These are phyloP conservation scores for Lasiosphaeris hirsuta DNA, from an alignment of 495 filamentous ascomycete genomes.

Conservation along the genomic window DNA sequence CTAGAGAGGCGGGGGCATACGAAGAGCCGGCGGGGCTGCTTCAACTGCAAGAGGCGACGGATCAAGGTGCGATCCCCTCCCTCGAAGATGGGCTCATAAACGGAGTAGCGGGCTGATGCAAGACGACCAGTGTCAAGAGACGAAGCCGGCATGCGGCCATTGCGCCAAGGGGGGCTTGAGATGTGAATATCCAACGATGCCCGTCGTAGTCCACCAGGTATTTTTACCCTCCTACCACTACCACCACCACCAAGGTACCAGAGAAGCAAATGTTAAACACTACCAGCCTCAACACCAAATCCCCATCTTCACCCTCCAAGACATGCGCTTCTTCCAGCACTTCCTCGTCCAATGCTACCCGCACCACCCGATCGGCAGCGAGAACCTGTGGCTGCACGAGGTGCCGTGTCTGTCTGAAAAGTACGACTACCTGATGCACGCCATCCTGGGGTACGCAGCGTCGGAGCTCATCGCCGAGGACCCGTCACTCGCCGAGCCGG, in stretches of 20 bases:
- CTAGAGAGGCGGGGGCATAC: slow-evolving; percentile 52
- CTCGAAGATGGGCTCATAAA: background rate
- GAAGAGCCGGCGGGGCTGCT: slow-evolving; percentile 61
- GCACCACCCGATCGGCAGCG: slow-evolving; percentile 57
- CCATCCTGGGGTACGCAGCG: slow-evolving; percentile 56
- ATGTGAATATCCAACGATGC: slow-evolving; percentile 55
- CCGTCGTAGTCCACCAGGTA: slow-evolving; percentile 43
- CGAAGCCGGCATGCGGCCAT: slow-evolving; percentile 54
- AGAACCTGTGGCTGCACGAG: slow-evolving; percentile 55
- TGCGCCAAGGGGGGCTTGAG: slow-evolving; percentile 54
- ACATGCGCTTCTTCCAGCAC: slow-evolving; percentile 63
- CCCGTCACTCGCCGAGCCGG: slow-evolving; percentile 30
- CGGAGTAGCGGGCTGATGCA: slow-evolving; percentile 4
- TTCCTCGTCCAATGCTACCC: slow-evolving; percentile 57
- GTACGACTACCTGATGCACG: slow-evolving; percentile 56
- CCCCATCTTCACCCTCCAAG: slow-evolving; percentile 51
- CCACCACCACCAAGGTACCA: too few species aligned
- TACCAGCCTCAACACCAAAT: slow-evolving; percentile 39
- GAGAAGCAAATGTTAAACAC: slow-evolving; percentile 7
- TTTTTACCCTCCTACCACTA: too few species aligned
- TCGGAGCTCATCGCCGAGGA: slow-evolving; percentile 47
- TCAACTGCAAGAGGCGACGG: slow-evolving; percentile 59
- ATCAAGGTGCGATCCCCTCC: slow-evolving; percentile 48
- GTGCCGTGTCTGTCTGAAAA: slow-evolving; percentile 56
- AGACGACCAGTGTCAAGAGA: slow-evolving; percentile 52